Base-by-base conservation (phyloP, 257 asterid genomes). In the Solanum megistacrolobum region DNA sequence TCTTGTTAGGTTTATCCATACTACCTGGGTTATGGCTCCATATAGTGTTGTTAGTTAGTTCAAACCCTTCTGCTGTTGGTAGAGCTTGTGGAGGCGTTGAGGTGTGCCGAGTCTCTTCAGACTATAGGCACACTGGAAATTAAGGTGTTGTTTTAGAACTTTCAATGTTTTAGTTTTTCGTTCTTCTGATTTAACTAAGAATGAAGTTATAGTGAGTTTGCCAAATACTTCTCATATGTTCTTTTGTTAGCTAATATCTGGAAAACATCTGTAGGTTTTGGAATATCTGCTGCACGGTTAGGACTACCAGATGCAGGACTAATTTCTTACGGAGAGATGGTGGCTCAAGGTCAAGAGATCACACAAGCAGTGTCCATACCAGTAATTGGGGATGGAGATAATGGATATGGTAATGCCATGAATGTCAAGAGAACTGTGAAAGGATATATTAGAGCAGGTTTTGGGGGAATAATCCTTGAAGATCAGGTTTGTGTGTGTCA, bases 331-430 rank as follows among this genome's bases (percentile, higher is more conserved):
- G 99, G 98, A 23, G 99, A 96, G 92, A 96, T 95, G 98, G 96
- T 94, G 91, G 94, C 93, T 90, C 98, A 94, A 92, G 99, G 98
- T 79, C 93, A 16, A 74, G 95, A 93, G 89, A 94, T 96, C 86
- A 93, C 97, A 41, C 94, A 91, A 83, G 96, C 99, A 62, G 96
- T 94, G 68, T 93, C 97, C 85, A 95, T 96, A 78, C 99, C 99
- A 18, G 83, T 96, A 83, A 96, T 96, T 83, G 99, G 99, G 62
- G 99, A 96, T 91, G 99, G 94, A 74, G 99, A 96, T 91, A 95
- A 96, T 89, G 99, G 99, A 87, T 95, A 96, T 87, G 99, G 98
- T 87, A 96, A 96, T 88, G 93, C 98, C 84, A 94, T 96, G 98
- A 96, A 95, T 89, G 98, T 95, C 78, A 96, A 95, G 93, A 94